Base-by-base conservation (phyloP, 2,329 filamentous ascomycete species). In the Diplodia mutila region DNA sequence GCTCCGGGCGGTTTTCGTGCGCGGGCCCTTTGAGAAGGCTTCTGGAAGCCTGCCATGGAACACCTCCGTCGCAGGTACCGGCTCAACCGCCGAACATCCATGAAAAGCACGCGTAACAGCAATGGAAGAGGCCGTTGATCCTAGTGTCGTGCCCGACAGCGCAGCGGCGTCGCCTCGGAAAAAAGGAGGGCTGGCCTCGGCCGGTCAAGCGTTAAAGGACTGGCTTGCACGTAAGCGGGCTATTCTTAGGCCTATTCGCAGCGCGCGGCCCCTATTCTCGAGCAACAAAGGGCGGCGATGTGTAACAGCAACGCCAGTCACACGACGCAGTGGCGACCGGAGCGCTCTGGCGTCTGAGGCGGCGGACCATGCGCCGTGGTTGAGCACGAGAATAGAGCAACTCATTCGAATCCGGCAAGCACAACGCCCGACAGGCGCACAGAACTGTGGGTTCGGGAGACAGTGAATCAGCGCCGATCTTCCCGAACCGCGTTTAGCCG, bases 401-500 rank as follows among this genome's bases (percentile, higher is more conserved):
- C n/a, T 25, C 27, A 39, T 37, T 49, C 42, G 27, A 61, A 61
- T 61, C 11, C 42, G 59, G 59, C 42, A 34, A 51, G 39, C 59
- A 61, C 21, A 61, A 55, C 53, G 53, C 53, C 53, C 53, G 53
- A 55, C 29, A 32, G 14, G 27, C 53, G 53, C 53, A 55, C 53
- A 37, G 37, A 42, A 51, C 42, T 48, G 59, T 51, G 59, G 59
- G 21, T 61, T 51, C 59, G 59, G 59, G 59, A 61, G 59, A 61
- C 27, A 49, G 59, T 49, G 59, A 49, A 61, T 61, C 59, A 61
- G n/a, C 59, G 59, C 59, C 59, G 59, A 61, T 61, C 59, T 23
- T 61, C 59, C 59, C 59, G 59, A 61, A 61, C 59, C 59, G 59
- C 59, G 59, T 61, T 61, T 61, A 61, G 59, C 59, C 59, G 59